These are phyloP conservation scores for Entomortierella lignicola DNA, from an alignment of 192 early-diverging fungal species.

Conservation along the genomic window DNA sequence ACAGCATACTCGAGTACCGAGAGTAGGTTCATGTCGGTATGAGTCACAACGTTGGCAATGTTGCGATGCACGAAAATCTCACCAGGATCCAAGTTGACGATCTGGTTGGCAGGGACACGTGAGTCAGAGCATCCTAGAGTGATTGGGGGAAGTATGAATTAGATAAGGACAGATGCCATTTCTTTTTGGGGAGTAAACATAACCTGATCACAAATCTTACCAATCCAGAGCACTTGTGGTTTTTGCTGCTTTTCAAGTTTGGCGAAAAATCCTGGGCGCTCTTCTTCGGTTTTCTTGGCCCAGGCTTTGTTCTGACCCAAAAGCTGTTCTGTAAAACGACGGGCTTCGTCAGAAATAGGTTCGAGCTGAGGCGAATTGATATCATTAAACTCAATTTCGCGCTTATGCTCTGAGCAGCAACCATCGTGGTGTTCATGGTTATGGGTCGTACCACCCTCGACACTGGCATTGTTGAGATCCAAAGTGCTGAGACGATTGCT, in stretches of 20 bases:
- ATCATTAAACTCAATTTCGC: background rate
- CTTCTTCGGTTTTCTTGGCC: conserved; percentile 64
- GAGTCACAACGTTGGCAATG: conserved; percentile 92
- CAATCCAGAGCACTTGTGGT: conserved; percentile 91
- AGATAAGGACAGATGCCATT: too few relatives aligned
- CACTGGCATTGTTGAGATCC: background rate
- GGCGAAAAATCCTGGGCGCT: conserved; percentile 78
- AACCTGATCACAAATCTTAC: conserved; percentile 45
- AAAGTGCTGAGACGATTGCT: conserved; percentile 22
- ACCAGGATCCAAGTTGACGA: conserved; percentile 77
- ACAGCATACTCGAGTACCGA: conserved; percentile 96
- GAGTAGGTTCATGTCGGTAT: conserved; percentile 83
- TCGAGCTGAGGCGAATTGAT: conserved; percentile 13
- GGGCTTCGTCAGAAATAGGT: conserved; percentile 44
- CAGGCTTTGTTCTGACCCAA: conserved; percentile 72
- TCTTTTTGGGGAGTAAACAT: too few relatives aligned
- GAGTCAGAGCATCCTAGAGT: conserved; percentile 94
- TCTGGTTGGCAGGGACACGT: conserved; percentile 86
- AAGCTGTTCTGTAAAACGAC: conserved; percentile 38
- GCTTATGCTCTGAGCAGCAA: background rate
- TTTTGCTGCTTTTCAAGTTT: conserved; percentile 78
- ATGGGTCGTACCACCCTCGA: background rate
- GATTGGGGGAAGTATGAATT: too few relatives aligned
- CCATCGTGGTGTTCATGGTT: background rate
- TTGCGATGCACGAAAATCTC: conserved; percentile 98